phyloP scores from a whole-genome alignment of 306 rosid species.

The Casuarina equisetifolia region DNA sequence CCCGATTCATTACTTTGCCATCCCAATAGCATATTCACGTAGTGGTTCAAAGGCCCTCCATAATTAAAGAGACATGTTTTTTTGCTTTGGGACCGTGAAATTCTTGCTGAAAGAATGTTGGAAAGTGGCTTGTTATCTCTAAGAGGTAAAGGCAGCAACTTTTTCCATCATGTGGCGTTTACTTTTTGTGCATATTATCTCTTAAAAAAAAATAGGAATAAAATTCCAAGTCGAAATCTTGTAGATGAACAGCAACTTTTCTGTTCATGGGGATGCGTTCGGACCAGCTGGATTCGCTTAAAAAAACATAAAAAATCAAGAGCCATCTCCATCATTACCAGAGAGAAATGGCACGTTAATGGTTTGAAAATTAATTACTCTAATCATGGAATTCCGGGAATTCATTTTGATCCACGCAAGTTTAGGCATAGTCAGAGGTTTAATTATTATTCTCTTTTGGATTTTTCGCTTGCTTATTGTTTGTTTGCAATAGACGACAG shows the following conservation, averaged over 20 bases:
- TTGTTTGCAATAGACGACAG: no score
- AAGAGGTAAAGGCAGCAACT: not conserved
- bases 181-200: not conserved
- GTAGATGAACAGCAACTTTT: not conserved
- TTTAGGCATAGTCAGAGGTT: not conserved
- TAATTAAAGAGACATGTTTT: constrained; percentile 5
- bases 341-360: constrained; percentile 19
- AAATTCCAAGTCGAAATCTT: not conserved
- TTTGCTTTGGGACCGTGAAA: constrained; percentile 24
- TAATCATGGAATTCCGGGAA: not conserved
- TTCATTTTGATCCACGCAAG: not conserved
- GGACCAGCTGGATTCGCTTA: constrained; percentile 24
- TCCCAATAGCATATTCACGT: constrained; percentile 26
- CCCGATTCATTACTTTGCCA: constrained; percentile 26
- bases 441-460: not conserved
- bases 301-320: not conserved
- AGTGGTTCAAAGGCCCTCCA: constrained; percentile 31
- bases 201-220: not conserved
- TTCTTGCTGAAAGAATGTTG: not conserved
- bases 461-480: not conserved
- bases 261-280: constrained; percentile 13
- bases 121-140: constrained; percentile 8
- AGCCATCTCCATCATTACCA: constrained; percentile 31
- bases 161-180: not conserved
- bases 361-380: constrained; percentile 22